Evolutionary conservation across 2,329 filamentous ascomycete genomes (phyloP), one percentile per base, ranked within the genome.

Genomic region (Cytospora leucostoma): DNA sequence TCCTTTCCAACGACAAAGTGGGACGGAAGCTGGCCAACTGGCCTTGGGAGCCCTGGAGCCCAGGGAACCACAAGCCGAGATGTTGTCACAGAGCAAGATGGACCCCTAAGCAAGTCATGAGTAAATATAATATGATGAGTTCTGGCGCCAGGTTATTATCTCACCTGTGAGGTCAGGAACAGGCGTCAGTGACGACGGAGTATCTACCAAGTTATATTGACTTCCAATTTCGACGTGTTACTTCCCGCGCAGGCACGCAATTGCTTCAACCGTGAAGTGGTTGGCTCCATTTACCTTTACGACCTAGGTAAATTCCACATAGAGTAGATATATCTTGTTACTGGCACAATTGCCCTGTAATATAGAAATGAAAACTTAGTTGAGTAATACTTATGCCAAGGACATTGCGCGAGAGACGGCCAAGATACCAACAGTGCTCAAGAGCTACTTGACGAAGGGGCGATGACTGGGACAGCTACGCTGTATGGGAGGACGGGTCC

Each of bases 161-260:
- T 13, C 73, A 73, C 4, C 74, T 76, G 56, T 74, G 74, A 8
- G 74, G 74, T 5, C 73, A 71, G 51, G 68, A 69, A 0, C 76
- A 76, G 0, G 75, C 74, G 0, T 75, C 75, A 1, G 77, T 78
- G 76, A 68, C 64, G 1, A 66, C 69, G n/a, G 69, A 78, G n/a
- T n/a, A n/a, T n/a, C 63, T 77, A 76, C 51, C 3, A 32, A 7
- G 33, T 66, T 4, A 66, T 13, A 63, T 78, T 19, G 17, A 55
- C 4, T 53, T 35, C 13, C 38, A 66, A 7, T 67, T 63, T 0
- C n/a, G 62, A 70, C 10, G 67, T 75, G 27, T 2, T 72, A 64
- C 61, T 66, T 73, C 1, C 66, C 74, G 8, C 44, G 59, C 17
- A 34, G 33, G 11, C 54, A 60, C 1, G n/a, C 27, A 27, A 27